Base-by-base conservation (phyloP, 2,329 filamentous ascomycete species). In the Aureobasidium leucospermi region DNA sequence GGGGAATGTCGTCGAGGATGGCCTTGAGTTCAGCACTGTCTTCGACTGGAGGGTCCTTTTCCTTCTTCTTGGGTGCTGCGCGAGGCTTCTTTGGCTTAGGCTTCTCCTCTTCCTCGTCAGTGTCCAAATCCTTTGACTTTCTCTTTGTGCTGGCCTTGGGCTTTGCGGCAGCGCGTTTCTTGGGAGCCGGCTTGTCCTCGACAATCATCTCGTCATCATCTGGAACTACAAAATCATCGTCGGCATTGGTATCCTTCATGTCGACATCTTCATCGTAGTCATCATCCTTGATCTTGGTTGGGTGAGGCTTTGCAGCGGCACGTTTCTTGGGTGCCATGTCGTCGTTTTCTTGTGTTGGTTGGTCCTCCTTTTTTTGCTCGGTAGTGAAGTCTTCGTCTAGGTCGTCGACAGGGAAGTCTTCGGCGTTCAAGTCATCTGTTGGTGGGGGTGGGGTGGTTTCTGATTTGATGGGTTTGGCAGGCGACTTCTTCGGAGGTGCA, bases 1-100 rank as follows among this genome's bases (percentile, higher is more conserved):
- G 89, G 5, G 90, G 89, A 61, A 99, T 93, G 65, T 85, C 90
- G 69, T 96, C 87, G 34, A 97, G 82, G 47, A 99, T 96, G 51
- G 87, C 85, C 71, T 96, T 85, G 19, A 96, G 85, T 23, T 83
- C 81, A 15, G 86, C 80, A 67, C 85, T 86, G 67, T 95, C 90
- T 2, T 81, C 74, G 6, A 79, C 78, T 3, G 84, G 82, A 3
- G 84, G 81, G 71, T 90, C 89, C 71, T 89, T 88, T 10, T 81
- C 75, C 66, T 78, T 78, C 61, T 76, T 78, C 3, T 82, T 76
- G 29, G 64, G 61, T 6, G 64, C 63, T 16, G 71, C 56, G 65
- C 19, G 66, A 61, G 28, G 66, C 41, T 41, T 70, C 68, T 61
- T 85, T 1, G 36, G 46, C 16, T 51, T 51, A 32, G 47, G 80